Evolutionary conservation across 2,329 filamentous ascomycete species (phyloP).

Genomic region (Setomelanomma holmii): DNA sequence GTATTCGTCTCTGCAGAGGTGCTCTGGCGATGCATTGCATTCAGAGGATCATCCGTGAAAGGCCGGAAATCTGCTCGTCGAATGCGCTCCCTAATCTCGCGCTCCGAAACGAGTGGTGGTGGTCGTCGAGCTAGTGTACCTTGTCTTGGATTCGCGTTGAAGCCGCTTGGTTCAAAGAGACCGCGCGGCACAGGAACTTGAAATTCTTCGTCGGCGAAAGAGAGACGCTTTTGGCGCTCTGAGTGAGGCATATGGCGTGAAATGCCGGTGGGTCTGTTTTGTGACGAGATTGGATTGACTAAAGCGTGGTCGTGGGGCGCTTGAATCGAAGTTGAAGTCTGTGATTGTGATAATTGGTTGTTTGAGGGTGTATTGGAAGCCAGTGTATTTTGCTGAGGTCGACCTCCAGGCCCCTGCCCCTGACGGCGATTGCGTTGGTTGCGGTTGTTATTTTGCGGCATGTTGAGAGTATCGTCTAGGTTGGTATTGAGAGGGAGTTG

Average conservation of each 20-base stretch:
- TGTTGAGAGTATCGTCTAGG: neutral
- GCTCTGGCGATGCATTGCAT: too few species aligned
- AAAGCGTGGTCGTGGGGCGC: too few species aligned
- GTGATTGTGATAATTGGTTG: too few species aligned
- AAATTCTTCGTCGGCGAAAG: neutral
- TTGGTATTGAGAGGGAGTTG: neutral
- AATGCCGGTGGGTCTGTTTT: neutral
- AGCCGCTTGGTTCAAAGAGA: neutral
- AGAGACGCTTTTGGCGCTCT: neutral
- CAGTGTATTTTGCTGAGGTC: neutral
- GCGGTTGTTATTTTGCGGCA: constrained; percentile 2
- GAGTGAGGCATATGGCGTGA: neutral
- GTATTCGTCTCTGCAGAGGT: neutral
- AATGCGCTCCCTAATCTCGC: neutral
- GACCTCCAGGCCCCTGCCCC: neutral
- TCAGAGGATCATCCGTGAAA: neutral
- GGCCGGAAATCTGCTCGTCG: neutral
- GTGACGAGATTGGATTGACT: too few species aligned
- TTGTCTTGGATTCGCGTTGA: neutral
- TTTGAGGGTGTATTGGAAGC: neutral
- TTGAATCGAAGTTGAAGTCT: too few species aligned
- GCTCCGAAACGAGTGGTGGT: neutral
- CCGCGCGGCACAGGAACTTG: neutral
- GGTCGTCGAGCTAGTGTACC: neutral
- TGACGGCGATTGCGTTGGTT: neutral